These are phyloP conservation scores for Sclerospora graminicola DNA, from an alignment of 352 stramenopile genomes.

Conservation along the genomic window DNA sequence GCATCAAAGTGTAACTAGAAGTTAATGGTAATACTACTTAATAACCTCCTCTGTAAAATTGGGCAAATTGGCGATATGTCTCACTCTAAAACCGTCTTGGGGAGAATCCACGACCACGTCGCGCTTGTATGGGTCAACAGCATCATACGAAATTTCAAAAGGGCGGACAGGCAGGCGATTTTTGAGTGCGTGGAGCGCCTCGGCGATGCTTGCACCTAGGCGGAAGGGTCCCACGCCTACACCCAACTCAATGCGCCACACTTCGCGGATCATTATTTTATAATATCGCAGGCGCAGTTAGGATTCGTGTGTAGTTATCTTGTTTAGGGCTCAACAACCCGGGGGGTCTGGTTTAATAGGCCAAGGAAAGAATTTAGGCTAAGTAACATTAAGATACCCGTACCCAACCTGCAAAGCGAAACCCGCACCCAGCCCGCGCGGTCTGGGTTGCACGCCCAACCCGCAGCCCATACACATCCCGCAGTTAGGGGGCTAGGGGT, in stretches of 20 bases:
- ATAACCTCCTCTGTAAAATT: neutral
- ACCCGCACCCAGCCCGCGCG: no score
- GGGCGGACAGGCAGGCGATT: constrained; percentile 54
- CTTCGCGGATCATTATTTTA: constrained; percentile 49
- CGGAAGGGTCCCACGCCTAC: constrained; percentile 66
- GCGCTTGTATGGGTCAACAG: constrained; percentile 45
- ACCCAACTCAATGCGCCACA: constrained; percentile 80
- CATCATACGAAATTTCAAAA: constrained; percentile 75
- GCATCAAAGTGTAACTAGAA: constrained; percentile 57
- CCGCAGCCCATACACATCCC: no score
- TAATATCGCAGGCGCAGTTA: no score
- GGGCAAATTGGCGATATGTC: neutral
- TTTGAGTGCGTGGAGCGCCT: constrained; percentile 73
- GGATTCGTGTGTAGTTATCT: no score
- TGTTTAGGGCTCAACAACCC: no score
- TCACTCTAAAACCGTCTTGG: constrained; percentile 53
- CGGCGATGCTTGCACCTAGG: constrained; percentile 58
- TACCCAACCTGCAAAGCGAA: no score
- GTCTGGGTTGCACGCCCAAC: no score
- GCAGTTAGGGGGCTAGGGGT: no score
- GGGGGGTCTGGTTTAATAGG: no score
- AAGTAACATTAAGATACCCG: no score
- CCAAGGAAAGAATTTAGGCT: no score
- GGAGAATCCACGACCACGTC: constrained; percentile 51
- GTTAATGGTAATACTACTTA: neutral